These are phyloP conservation scores for Stevia rebaudiana DNA, from an alignment of 140 eudicot species.

Conservation along the genomic window DNA sequence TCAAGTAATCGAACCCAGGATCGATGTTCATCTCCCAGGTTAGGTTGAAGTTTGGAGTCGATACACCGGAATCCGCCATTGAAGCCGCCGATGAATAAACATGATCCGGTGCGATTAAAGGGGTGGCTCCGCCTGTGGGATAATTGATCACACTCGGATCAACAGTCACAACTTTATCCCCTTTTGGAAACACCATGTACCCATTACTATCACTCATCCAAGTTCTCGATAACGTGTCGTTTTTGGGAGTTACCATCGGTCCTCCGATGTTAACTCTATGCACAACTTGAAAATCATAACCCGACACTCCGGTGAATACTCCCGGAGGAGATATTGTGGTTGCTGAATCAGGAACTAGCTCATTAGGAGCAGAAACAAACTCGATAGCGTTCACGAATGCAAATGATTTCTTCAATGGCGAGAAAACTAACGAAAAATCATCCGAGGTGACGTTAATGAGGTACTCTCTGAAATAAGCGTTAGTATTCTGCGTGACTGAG, in stretches of 20 bases:
- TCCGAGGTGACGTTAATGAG: slow-evolving; percentile 58
- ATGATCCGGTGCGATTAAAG: slow-evolving; percentile 61
- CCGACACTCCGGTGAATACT: slow-evolving; percentile 43
- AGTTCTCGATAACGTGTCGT: slow-evolving; percentile 76
- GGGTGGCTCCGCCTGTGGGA: slow-evolving; percentile 70
- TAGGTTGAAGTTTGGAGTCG: slow-evolving; percentile 58
- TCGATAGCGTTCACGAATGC: slow-evolving; percentile 88
- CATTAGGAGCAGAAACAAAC: slow-evolving; percentile 74
- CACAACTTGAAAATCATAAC: slow-evolving; percentile 49
- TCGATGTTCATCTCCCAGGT: slow-evolving; percentile 82
- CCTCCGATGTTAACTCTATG: slow-evolving; percentile 85
- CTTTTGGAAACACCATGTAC: slow-evolving; percentile 56
- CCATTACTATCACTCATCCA: slow-evolving; percentile 59
- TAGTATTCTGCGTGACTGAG: slow-evolving; percentile 30
- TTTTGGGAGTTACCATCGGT: slow-evolving; percentile 49
- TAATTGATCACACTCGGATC: slow-evolving; percentile 41
- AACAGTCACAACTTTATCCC: slow-evolving; percentile 45
- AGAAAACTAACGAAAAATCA: slow-evolving; percentile 52
- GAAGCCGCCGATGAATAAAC: slow-evolving; percentile 71
- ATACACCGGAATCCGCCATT: slow-evolving; percentile 70
- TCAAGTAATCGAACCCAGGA: slow-evolving; percentile 59
- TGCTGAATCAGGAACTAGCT: slow-evolving; percentile 64
- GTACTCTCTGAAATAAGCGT: slow-evolving; percentile 54
- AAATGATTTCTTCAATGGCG: slow-evolving; percentile 64
- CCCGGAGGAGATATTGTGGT: slow-evolving; percentile 51